Evolutionary conservation across 1,139 yeast genomes (phyloP).

Genomic region (Lodderomyces beijingensis): DNA sequence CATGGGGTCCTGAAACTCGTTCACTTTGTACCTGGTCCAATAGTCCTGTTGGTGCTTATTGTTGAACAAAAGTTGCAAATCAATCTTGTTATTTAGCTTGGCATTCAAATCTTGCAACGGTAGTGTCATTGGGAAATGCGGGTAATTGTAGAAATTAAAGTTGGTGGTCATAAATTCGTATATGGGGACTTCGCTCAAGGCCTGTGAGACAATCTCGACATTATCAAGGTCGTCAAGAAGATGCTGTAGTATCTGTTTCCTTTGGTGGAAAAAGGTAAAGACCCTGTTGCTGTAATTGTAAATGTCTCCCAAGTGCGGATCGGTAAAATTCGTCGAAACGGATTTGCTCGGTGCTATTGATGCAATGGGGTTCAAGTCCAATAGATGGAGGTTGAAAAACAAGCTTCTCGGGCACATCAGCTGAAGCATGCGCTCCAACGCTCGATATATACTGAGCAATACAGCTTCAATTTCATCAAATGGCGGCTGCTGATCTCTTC

Average conservation of each 20-base stretch:
- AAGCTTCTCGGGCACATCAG: not conserved
- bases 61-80: not conserved
- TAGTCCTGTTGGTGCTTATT: not conserved
- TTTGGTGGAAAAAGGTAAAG: not conserved
- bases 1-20: not conserved
- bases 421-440: not conserved
- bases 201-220: not conserved
- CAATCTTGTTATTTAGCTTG: not conserved
- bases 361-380: no score
- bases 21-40: not conserved
- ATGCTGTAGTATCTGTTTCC: not conserved
- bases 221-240: not conserved
- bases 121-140: slow-evolving; percentile 2
- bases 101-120: not conserved
- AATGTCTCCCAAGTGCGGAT: not conserved
- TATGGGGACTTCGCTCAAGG: not conserved
- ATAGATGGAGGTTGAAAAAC: not conserved
- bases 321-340: no score
- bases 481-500: no score
- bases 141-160: not conserved
- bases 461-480: not conserved
- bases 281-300: not conserved
- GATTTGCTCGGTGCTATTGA: no score
- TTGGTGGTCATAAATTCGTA: not conserved
- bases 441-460: not conserved